These are phyloP conservation scores for Aechmea fasciata DNA, from an alignment of 176 grass and related monocot genomes.

Conservation along the genomic window DNA sequence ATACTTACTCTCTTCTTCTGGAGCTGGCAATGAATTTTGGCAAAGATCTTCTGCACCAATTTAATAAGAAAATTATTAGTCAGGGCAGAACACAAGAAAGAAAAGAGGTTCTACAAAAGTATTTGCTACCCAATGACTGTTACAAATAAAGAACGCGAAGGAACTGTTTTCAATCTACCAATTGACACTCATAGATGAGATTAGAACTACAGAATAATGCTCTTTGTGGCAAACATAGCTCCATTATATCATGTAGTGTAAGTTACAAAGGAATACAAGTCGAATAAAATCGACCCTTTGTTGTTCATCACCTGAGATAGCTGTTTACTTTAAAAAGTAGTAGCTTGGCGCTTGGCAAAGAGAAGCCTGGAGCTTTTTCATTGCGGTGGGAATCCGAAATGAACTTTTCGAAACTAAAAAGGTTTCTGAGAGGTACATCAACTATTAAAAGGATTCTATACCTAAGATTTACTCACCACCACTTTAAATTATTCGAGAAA, in stretches of 20 bases:
- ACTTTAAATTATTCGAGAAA: no score
- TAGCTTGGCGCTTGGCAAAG: no score
- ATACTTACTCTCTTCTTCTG: conserved; percentile 34
- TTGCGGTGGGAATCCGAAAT: no score
- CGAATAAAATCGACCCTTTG: not conserved
- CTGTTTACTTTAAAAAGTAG: no score
- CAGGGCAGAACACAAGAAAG: not conserved
- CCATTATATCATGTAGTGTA: not conserved
- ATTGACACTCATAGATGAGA: not conserved
- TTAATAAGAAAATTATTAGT: conserved; percentile 11
- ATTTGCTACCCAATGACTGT: not conserved
- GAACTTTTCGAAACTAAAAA: no score
- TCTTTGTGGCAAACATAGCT: not conserved
- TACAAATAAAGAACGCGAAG: not conserved
- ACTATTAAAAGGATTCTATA: no score
- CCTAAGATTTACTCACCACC: no score
- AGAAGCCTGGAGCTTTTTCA: no score
- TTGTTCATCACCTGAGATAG: no score
- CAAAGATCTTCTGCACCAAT: conserved; percentile 41
- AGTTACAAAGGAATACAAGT: not conserved
- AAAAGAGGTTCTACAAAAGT: not conserved
- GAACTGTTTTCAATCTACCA: not conserved
- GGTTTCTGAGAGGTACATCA: no score
- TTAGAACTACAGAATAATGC: not conserved
- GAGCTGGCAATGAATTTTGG: conserved; percentile 26